A percentile compares a stretch with the other conserved stretches of the same genome.
Conservation (phyloP, 1,139 yeast genomes). For the Candida gigantensis region DNA sequence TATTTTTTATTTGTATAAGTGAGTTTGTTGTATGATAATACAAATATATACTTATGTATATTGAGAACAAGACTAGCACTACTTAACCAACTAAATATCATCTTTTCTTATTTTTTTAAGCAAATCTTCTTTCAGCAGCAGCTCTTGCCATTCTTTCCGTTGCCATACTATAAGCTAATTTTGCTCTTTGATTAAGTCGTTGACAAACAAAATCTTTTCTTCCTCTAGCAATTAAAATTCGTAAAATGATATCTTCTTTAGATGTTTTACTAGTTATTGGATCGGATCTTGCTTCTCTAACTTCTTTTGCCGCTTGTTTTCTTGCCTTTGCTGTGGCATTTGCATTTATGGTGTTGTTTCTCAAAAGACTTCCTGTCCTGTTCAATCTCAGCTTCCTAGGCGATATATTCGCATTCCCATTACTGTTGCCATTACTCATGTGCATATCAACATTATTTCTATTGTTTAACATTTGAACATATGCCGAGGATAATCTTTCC, state of each 20-base stretch:
- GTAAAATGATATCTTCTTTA: constrained; percentile 67
- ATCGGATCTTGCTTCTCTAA: constrained; percentile 53
- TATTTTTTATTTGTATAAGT: no score
- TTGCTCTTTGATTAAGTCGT: constrained; percentile 62
- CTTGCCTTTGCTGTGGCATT: constrained; percentile 69
- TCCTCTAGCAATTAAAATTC: constrained; percentile 53
- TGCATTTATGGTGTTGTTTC: constrained; percentile 70
- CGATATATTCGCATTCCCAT: neutral
- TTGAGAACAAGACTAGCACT: no score
- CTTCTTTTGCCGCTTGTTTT: constrained; percentile 52
- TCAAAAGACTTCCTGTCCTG: constrained; percentile 53
- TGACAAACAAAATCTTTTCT: constrained; percentile 50
- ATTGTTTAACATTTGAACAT: constrained; percentile 48
- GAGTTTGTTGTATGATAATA: no score
- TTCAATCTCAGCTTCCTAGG: constrained; percentile 2
- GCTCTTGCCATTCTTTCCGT: constrained; percentile 57
- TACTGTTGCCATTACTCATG: neutral
- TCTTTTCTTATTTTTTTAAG: no score
- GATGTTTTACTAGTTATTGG: constrained; percentile 56
- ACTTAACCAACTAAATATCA: no score
- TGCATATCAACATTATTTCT: constrained; percentile 34
- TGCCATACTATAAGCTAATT: constrained; percentile 61
- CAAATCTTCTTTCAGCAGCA: constrained; percentile 44
- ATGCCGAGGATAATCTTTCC: constrained; percentile 57
- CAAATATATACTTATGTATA: no score